These are phyloP conservation scores for Pythium pyrilobum DNA, from an alignment of 352 stramenopile genomes.

Conservation along the genomic window DNA sequence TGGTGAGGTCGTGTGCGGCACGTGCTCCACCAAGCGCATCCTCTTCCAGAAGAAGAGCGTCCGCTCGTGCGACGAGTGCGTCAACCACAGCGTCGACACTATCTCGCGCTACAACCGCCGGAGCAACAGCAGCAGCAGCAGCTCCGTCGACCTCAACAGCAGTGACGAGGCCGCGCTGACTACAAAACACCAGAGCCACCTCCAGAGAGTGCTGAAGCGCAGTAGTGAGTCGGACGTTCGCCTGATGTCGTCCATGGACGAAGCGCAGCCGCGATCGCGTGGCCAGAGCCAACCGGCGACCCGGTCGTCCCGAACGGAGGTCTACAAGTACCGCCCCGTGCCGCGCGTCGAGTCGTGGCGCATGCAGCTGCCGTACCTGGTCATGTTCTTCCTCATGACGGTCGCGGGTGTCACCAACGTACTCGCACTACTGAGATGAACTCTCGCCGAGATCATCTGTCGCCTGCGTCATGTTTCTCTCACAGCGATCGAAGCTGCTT, in stretches of 20 bases:
- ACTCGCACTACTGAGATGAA: background rate
- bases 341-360: conserved; percentile 18
- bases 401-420: conserved; percentile 28
- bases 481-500: conserved; percentile 8
- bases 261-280: conserved; percentile 4
- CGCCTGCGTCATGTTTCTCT: background rate
- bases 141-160: background rate
- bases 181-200: background rate
- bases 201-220: background rate
- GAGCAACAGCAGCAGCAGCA: conserved; percentile 22
- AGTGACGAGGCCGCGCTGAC: background rate
- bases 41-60: conserved; percentile 69
- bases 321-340: background rate
- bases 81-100: conserved; percentile 52
- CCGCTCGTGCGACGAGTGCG: conserved; percentile 71
- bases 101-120: conserved; percentile 35
- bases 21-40: conserved; percentile 70
- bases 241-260: too few relatives aligned
- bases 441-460: background rate
- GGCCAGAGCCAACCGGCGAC: background rate
- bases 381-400: conserved; percentile 26
- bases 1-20: conserved; percentile 67
- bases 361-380: conserved; percentile 25
- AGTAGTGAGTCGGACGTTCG: conserved; percentile 4
- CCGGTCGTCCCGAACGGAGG: background rate